phyloP scores from a whole-genome alignment of 78 protist species.

The Planoprotostelium fungivorum region DNA sequence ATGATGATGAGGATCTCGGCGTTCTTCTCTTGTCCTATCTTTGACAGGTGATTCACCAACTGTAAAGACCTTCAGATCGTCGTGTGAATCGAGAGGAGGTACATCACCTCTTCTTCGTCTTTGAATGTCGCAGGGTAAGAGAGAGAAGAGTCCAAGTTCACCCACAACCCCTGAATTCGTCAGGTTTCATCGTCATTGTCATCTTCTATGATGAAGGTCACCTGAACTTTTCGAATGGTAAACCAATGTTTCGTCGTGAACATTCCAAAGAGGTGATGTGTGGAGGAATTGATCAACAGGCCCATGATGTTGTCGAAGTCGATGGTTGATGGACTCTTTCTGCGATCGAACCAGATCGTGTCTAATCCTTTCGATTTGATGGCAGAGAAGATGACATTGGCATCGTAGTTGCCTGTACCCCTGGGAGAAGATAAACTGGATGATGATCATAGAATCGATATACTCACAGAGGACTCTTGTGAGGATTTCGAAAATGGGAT shows the following conservation, averaged over 20 bases:
- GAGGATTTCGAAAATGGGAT: background rate
- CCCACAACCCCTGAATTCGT: background rate
- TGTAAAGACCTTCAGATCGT: background rate
- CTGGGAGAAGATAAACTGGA: background rate
- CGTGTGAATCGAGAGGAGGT: background rate
- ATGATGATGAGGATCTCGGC: background rate
- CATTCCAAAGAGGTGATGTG: background rate
- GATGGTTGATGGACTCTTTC: background rate
- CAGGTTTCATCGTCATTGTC: background rate
- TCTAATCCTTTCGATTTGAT: background rate
- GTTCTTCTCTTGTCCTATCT: background rate
- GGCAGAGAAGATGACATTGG: background rate
- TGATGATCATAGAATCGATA: background rate
- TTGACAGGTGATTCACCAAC: background rate
- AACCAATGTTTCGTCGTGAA: background rate
- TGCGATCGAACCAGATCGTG: background rate
- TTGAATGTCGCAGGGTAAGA: background rate
- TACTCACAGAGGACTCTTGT: background rate
- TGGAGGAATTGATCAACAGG: background rate
- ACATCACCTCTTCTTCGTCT: background rate
- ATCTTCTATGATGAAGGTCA: background rate
- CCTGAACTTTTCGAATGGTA: background rate
- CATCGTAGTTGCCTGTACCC: background rate
- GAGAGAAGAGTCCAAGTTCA: background rate
- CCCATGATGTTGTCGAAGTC: background rate